Evolutionary conservation across 345 rosid genomes (phyloP), one percentile per base, ranked within the genome.

Genomic region (Eucalyptus curtisii): DNA sequence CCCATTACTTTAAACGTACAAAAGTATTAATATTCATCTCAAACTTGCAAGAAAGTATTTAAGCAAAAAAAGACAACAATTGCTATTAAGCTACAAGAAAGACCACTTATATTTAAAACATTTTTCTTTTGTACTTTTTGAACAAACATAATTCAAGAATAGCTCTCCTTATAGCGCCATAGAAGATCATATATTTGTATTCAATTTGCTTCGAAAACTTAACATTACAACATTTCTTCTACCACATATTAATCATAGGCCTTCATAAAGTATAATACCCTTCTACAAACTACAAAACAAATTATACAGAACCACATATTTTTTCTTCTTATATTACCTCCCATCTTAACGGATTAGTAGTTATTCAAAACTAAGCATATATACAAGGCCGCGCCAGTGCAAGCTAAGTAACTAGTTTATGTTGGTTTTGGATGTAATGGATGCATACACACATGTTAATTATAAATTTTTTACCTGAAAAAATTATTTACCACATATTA

Each of bases 401-500:
- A 61, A 30, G 68, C 76, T 64, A n/a, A 64, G 17, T 14, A 30
- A 14, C 37, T 4, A 64, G 37, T 64, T 64, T n/a, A 14, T n/a
- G 19, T n/a, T n/a, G 37, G 17, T 7, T 64, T 64, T 64, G 76
- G 17, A 64, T n/a, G 76, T n/a, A 64, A 13, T 7, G 37, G 76
- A 64, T 64, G 76, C 76, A 14, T 14, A 14, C 19, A 7, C 76
- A n/a, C 10, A n/a, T n/a, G 37, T n/a, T n/a, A n/a, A 8, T 64
- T n/a, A 64, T n/a, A 64, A 13, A 61, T 13, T 6, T 64, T 64
- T n/a, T 16, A 14, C 20, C 16, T 13, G 5, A 64, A n/a, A 64
- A n/a, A 14, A 7, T 7, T 0, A 64, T 64, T 64, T n/a, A 64
- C 19, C 1, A 14, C 3, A 12, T 14, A n/a, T 64, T 6, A n/a